Conservation (phyloP, 2,329 filamentous ascomycete genomes). For the Cladosporium sp. region DNA sequence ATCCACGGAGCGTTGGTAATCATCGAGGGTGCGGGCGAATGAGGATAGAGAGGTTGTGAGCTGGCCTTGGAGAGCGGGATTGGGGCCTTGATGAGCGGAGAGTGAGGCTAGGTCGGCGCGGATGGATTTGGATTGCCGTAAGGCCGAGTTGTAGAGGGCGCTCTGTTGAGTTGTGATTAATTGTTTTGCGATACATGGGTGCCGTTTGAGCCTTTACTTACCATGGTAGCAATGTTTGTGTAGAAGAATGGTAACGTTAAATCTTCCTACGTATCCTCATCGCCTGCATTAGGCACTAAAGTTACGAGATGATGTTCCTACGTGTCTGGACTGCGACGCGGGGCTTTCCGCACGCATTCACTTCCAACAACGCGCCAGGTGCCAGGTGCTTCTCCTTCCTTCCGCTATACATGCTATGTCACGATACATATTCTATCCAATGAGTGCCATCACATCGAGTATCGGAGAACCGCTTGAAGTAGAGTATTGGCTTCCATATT, state of each 20-base stretch:
- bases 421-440: no score
- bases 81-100: slow-evolving; percentile 50
- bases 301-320: background rate
- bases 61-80: slow-evolving; percentile 52
- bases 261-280: slow-evolving; percentile 4
- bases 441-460: no score
- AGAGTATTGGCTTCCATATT: no score
- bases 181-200: no score
- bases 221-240: background rate
- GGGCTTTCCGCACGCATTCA: slow-evolving; percentile 5
- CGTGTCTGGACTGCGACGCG: background rate
- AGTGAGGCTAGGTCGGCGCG: slow-evolving; percentile 66
- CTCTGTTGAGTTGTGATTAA: slow-evolving; percentile 46
- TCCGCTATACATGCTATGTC: no score
- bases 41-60: slow-evolving; percentile 74
- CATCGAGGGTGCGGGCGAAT: slow-evolving; percentile 85
- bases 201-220: background rate
- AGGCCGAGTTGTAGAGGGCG: slow-evolving; percentile 77
- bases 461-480: no score
- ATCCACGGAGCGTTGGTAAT: slow-evolving; percentile 79
- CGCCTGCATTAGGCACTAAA: background rate
- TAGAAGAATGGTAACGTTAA: background rate
- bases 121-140: slow-evolving; percentile 78
- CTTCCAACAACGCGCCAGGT: background rate
- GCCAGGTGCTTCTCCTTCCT: no score